Percentiles rank a stretch among this genome's conserved stretches.
These are phyloP conservation scores for Cucumis cinereus DNA, from an alignment of 306 rosid genomes.

Conservation along the genomic window DNA sequence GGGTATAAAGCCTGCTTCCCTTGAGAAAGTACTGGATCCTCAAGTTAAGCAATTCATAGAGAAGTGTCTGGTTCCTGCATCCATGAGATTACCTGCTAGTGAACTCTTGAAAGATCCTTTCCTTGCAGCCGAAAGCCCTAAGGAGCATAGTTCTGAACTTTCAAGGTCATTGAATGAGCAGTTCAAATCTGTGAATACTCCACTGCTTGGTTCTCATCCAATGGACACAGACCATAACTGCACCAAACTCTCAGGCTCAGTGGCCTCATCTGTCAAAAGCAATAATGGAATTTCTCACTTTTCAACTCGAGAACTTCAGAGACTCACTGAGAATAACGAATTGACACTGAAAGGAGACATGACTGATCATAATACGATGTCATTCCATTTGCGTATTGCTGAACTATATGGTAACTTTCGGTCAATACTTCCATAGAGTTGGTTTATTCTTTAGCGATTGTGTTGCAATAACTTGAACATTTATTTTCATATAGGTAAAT, in stretches of 20 bases:
- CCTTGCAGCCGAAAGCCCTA: constrained; percentile 37
- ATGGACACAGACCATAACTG: constrained; percentile 49
- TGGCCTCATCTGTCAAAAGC: constrained; percentile 19
- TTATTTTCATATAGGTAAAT: constrained; percentile 38
- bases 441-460: neutral
- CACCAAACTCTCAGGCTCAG: constrained; percentile 22
- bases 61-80: constrained; percentile 74
- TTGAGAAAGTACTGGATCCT: constrained; percentile 50
- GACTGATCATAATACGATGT: constrained; percentile 31
- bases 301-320: constrained; percentile 28
- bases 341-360: constrained; percentile 54
- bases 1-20: constrained; percentile 88
- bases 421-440: neutral
- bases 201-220: constrained; percentile 27
- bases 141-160: constrained; percentile 16
- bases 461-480: neutral
- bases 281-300: constrained; percentile 22
- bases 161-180: constrained; percentile 12
- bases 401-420: constrained; percentile 33
- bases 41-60: constrained; percentile 70
- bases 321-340: constrained; percentile 30
- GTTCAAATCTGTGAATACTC: constrained; percentile 18
- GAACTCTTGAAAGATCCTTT: constrained; percentile 83
- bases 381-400: constrained; percentile 42
- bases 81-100: constrained; percentile 50